Base-by-base conservation (phyloP, 345 rosid genomes). In the Salix dunnii region DNA sequence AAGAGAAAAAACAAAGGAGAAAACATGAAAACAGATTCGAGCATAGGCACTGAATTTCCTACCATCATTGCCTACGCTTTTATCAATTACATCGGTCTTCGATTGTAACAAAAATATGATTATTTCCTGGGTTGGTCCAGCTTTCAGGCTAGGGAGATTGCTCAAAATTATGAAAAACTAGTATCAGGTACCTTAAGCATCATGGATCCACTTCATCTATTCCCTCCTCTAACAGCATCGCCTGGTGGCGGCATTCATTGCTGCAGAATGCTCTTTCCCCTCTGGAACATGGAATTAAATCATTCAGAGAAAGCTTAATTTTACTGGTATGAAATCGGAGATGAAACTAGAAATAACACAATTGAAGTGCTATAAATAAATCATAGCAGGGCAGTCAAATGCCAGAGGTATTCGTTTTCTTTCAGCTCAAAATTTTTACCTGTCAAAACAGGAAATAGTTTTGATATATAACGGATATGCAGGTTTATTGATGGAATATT, bases 231-330 rank as follows among this genome's bases (percentile, higher is more conserved):
- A 83, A 73, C 87, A 86, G 55, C 87, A 92, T 94, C 87, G 85
- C 91, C 83, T 87, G 81, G 64, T 88, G 78, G 76, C 97, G 77
- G 89, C 98, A 94, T 75, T 91, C 97, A 28, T 75, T 62, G 85
- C 98, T 94, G 91, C 98, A 94, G 73, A 94, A 94, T 36, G 98
- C 94, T 83, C 88, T 92, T 77, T 91, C 97, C 35, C 97, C 97
- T 81, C 97, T 94, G 85, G 30, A 86, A 42, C 36, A 81, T 1
- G 60, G 1, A 48, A 42, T 48, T 25, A 5, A 70, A 69, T 11
- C 31, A 65, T 33, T 43, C 8, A 30, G 7, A 23, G 20, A 48
- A 38, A 42, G 66, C 69, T 53, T 36, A 43, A 27, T 42, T 43
- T 46, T 48, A 20, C 6, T 16, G 31, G 8, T 23, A 14, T 46